Evolutionary conservation across 176 grass and related monocot species (phyloP).

Genomic region (Cenchrus americanus): DNA sequence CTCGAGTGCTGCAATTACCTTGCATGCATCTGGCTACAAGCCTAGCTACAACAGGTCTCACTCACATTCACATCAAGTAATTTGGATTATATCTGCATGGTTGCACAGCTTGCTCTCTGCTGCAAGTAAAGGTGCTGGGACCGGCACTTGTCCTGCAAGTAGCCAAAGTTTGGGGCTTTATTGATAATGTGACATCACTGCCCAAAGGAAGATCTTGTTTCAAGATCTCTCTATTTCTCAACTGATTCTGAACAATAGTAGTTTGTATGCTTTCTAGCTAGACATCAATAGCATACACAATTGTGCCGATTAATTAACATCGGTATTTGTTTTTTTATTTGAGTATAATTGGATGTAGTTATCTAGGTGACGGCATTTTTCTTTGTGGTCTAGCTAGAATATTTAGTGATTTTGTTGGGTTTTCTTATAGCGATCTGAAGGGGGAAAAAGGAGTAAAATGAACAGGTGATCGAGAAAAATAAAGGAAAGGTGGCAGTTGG

Average conservation of each 20-base stretch:
- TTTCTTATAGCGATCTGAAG: not conserved
- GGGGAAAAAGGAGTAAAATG: slow-evolving; percentile 26
- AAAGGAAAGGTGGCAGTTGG: slow-evolving; percentile 32
- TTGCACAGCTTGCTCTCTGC: slow-evolving; percentile 38
- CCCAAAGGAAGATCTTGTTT: slow-evolving; percentile 61
- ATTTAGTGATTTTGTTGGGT: not conserved
- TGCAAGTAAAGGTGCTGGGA: slow-evolving; percentile 46
- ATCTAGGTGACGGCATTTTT: slow-evolving; percentile 21
- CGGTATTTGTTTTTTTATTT: not conserved
- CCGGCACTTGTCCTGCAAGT: slow-evolving; percentile 40
- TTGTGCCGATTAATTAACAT: slow-evolving; percentile 2
- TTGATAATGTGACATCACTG: slow-evolving; percentile 65
- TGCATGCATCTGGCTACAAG: not conserved
- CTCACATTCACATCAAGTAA: slow-evolving; percentile 32
- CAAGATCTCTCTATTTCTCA: slow-evolving; percentile 56
- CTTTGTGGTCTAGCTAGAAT: slow-evolving; percentile 15
- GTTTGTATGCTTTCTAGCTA: slow-evolving; percentile 34
- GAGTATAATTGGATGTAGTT: not conserved
- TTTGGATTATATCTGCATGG: slow-evolving; percentile 46
- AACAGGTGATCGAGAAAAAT: slow-evolving; percentile 14
- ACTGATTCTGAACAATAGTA: slow-evolving; percentile 31
- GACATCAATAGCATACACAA: not conserved
- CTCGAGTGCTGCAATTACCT: slow-evolving; percentile 22
- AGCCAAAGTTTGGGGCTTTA: slow-evolving; percentile 60
- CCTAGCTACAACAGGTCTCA: not conserved